Conservation (phyloP, 176 grass and related monocot species). For the Hsuehochloa calcarea region DNA sequence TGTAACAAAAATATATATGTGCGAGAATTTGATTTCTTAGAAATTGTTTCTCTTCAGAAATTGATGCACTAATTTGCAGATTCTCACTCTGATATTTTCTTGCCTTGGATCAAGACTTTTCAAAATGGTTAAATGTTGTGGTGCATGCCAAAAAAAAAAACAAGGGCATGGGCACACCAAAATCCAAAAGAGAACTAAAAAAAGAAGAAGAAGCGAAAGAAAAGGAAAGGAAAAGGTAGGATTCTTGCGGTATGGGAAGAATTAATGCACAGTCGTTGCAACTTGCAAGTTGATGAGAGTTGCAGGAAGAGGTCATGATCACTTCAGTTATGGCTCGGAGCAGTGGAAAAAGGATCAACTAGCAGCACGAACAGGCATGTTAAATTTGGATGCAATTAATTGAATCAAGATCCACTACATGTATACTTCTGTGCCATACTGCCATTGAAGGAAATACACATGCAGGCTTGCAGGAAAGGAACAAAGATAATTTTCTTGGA, state of each 20-base stretch:
- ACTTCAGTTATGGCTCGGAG: constrained; percentile 43
- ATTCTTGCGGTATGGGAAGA: constrained; percentile 43
- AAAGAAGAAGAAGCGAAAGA: not conserved
- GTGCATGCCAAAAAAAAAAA: not conserved
- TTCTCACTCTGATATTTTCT: constrained; percentile 6
- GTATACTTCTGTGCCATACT: not conserved
- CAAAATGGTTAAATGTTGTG: constrained; percentile 28
- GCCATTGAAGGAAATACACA: constrained; percentile 36
- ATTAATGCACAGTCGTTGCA: constrained; percentile 35
- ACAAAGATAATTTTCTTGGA: constrained; percentile 40
- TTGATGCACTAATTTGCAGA: not conserved
- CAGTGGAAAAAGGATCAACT: not conserved
- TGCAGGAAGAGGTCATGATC: constrained; percentile 43
- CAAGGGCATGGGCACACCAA: constrained; percentile 24
- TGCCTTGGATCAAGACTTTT: constrained; percentile 17
- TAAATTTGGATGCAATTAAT: constrained; percentile 19
- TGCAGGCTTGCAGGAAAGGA: constrained; percentile 15
- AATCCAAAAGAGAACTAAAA: not conserved
- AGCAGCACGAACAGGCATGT: not conserved
- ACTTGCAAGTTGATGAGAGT: constrained; percentile 44
- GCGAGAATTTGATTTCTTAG: constrained; percentile 7
- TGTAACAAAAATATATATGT: not conserved
- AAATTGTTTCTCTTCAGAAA: not conserved
- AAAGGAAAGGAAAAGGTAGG: constrained; percentile 14
- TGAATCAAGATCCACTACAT: not conserved